These are phyloP conservation scores for Amylocarpus encephaloides DNA, from an alignment of 2,329 filamentous ascomycete genomes.

Conservation along the genomic window DNA sequence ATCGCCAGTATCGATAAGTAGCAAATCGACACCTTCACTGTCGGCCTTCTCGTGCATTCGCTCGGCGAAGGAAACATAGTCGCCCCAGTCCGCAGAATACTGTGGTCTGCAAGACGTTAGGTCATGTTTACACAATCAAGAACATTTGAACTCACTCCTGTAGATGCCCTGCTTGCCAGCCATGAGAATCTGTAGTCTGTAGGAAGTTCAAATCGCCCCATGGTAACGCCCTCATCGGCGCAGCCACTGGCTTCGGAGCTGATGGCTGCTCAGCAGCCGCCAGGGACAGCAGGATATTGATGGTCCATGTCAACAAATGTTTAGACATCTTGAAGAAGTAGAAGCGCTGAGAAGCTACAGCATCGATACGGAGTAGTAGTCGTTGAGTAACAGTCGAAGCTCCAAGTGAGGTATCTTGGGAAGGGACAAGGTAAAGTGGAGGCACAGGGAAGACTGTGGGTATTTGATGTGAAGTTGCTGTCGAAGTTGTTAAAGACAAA, in stretches of 20 bases:
- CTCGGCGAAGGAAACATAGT: slow-evolving; percentile 88
- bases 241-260: slow-evolving; percentile 69
- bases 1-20: slow-evolving; percentile 95
- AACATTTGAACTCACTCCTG: slow-evolving; percentile 58
- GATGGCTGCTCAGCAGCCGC: slow-evolving; percentile 62
- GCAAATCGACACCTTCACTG: slow-evolving; percentile 68
- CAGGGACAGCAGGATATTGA: slow-evolving; percentile 16
- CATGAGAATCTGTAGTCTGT: slow-evolving; percentile 94
- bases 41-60: slow-evolving; percentile 78
- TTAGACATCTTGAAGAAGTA: slow-evolving; percentile 13
- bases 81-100: slow-evolving; percentile 95
- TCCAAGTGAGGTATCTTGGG: neutral
- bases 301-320: slow-evolving; percentile 16
- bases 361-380: neutral
- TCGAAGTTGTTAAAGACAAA: too few relatives aligned
- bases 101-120: slow-evolving; percentile 53
- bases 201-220: slow-evolving; percentile 97
- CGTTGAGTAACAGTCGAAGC: neutral
- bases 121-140: neutral
- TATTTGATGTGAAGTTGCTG: neutral
- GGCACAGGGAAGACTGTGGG: neutral
- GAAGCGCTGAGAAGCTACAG: neutral
- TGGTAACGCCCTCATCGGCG: slow-evolving; percentile 73
- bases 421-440: neutral
- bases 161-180: slow-evolving; percentile 90